A percentile compares a stretch with the other conserved stretches of the same genome.
phyloP scores from a whole-genome alignment of 2,329 filamentous ascomycete genomes.

The Monosporascus ibericus region DNA sequence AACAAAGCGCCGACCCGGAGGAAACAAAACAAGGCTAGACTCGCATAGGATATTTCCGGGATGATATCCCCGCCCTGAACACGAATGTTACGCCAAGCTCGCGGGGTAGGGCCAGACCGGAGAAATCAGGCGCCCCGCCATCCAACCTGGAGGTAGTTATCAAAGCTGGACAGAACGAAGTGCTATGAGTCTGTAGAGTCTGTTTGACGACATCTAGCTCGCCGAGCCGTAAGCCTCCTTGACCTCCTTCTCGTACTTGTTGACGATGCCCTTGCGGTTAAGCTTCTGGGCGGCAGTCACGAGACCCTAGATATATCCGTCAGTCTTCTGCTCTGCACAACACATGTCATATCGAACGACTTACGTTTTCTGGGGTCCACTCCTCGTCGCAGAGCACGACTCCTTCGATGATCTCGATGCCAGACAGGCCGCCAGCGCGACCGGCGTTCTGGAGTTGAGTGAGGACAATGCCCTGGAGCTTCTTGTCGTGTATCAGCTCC shows the following conservation, averaged over 20 bases:
- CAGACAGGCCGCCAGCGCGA: conserved; percentile 54
- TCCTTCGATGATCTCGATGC: conserved; percentile 66
- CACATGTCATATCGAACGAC: conserved; percentile 21
- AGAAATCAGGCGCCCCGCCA: background rate
- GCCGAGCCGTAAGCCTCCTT: conserved; percentile 49
- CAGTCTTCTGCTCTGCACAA: conserved; percentile 14
- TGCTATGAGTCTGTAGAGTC: background rate
- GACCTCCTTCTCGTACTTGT: conserved; percentile 56
- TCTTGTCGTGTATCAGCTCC: conserved; percentile 61
- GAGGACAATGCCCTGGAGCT: conserved; percentile 56
- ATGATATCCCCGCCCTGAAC: background rate
- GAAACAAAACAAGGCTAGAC: too few species aligned
- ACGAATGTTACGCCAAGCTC: background rate
- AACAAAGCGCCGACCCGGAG: too few species aligned
- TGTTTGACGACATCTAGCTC: conserved; percentile 10
- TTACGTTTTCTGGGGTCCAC: conserved; percentile 69
- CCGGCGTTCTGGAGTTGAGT: conserved; percentile 59
- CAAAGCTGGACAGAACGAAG: background rate
- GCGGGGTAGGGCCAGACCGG: too few species aligned
- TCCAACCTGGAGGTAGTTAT: background rate
- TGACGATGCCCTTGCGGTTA: conserved; percentile 61
- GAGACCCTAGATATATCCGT: conserved; percentile 41
- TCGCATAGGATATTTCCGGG: background rate
- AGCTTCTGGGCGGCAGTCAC: conserved; percentile 68
- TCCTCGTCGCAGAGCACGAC: conserved; percentile 67